Evolutionary conservation across 257 asterid species (phyloP).

Genomic region (Solanum bulbocastanum): DNA sequence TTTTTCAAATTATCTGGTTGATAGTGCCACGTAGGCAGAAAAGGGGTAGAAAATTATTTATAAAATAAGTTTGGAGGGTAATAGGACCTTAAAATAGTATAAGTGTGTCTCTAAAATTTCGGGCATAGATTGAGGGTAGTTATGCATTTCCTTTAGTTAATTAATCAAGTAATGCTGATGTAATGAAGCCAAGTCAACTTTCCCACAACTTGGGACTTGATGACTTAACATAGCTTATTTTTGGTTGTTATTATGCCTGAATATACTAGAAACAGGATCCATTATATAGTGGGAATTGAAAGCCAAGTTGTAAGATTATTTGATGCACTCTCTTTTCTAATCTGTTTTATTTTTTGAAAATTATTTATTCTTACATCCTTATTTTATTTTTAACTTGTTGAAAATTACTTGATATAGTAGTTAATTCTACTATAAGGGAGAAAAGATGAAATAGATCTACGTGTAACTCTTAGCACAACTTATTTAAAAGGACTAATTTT

Average conservation of each 20-base stretch:
- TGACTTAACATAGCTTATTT: background rate
- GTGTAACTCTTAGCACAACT: background rate
- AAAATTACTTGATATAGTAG: background rate
- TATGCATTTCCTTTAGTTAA: background rate
- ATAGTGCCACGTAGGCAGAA: too few relatives aligned
- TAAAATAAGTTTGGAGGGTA: too few relatives aligned
- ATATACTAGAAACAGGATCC: background rate
- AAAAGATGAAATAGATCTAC: background rate
- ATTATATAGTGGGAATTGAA: background rate
- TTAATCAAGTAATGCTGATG: background rate
- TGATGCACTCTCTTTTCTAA: background rate
- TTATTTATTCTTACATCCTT: background rate
- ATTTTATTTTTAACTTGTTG: background rate
- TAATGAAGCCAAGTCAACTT: background rate
- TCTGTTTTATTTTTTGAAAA: background rate
- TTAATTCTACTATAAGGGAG: background rate
- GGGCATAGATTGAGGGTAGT: too few relatives aligned
- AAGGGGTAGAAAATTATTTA: too few relatives aligned
- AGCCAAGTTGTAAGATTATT: background rate
- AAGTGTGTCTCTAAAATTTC: too few relatives aligned
- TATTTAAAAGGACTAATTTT: background rate
- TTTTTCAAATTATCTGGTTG: too few relatives aligned
- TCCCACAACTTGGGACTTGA: background rate
- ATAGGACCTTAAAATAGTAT: too few relatives aligned
- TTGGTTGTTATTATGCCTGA: background rate